Percentiles rank a stretch among this genome's conserved stretches.
These are phyloP conservation scores for Chloranthus sessilifolius DNA, from an alignment of 164 flowering plant genomes.

Conservation along the genomic window DNA sequence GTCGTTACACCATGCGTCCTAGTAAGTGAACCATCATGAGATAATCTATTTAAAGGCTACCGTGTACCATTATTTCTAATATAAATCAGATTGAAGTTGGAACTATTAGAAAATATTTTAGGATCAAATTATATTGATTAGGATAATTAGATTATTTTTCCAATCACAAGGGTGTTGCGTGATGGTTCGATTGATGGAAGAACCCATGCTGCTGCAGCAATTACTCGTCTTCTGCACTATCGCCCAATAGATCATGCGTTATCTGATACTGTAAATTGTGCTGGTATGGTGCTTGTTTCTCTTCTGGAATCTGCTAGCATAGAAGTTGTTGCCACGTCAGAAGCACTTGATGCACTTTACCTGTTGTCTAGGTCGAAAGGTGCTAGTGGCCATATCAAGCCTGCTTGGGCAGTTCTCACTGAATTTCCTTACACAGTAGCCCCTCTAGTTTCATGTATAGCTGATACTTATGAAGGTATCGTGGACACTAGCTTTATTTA, in stretches of 20 bases:
- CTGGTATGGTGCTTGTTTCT: constrained; percentile 89
- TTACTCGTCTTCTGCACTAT: constrained; percentile 70
- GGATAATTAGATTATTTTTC: constrained; percentile 67
- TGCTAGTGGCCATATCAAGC: constrained; percentile 48
- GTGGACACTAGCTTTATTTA: no score
- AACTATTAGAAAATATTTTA: no score
- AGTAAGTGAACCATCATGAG: no score
- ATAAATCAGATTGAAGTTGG: no score
- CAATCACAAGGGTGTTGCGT: constrained; percentile 80
- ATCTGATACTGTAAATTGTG: constrained; percentile 68
- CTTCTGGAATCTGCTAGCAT: constrained; percentile 54
- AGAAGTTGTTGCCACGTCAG: constrained; percentile 63
- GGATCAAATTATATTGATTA: no score
- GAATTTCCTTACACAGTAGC: constrained; percentile 63
- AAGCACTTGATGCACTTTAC: constrained; percentile 90
- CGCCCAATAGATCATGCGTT: constrained; percentile 47
- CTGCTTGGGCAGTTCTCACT: constrained; percentile 85
- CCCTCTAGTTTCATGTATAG: constrained; percentile 74
- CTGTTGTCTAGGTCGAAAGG: constrained; percentile 66
- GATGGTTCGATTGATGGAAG: constrained; percentile 73
- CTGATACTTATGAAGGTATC: no score
- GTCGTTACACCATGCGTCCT: no score
- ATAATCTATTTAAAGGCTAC: no score
- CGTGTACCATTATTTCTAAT: no score
- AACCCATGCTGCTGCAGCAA: constrained; percentile 93